These are phyloP conservation scores for Marasmius sp. DNA, from an alignment of 1,284 basidiomycete genomes.

Conservation along the genomic window DNA sequence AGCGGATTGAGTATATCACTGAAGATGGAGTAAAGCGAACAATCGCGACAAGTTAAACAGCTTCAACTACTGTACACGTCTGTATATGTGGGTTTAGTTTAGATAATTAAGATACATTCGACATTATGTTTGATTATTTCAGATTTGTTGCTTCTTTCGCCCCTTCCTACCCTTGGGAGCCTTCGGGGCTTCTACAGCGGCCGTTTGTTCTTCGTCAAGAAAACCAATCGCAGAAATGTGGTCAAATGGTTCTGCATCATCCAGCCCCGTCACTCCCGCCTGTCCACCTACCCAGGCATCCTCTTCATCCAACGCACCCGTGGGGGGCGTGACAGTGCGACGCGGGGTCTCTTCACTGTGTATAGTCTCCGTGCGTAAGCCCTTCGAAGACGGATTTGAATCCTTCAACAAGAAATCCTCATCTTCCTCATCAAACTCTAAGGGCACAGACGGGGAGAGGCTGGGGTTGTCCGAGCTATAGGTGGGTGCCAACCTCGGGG, in stretches of 20 bases:
- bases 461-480: slow-evolving; percentile 23
- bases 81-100: neutral
- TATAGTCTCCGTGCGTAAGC: slow-evolving; percentile 18
- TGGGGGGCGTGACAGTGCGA: neutral
- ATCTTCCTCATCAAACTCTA: slow-evolving; percentile 74
- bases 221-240: slow-evolving; percentile 59
- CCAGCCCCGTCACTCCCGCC: slow-evolving; percentile 19
- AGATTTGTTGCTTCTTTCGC: neutral
- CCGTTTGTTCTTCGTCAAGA: slow-evolving; percentile 58
- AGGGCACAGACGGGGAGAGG: slow-evolving; percentile 40
- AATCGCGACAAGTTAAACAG: neutral
- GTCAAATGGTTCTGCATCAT: slow-evolving; percentile 66
- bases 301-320: slow-evolving; percentile 49
- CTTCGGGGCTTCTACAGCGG: neutral
- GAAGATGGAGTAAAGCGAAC: neutral
- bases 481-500: slow-evolving; percentile 24
- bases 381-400: slow-evolving; percentile 18
- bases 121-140: neutral
- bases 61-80: neutral
- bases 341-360: neutral
- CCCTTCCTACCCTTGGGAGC: slow-evolving; percentile 9
- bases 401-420: slow-evolving; percentile 49
- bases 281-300: slow-evolving; percentile 46
- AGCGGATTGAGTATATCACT: neutral
- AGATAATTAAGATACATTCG: slow-evolving; percentile 1